Evolutionary conservation across 163 green algal genomes (phyloP), one percentile per base, ranked within the genome.

Genomic region (Botryococcus braunii): DNA sequence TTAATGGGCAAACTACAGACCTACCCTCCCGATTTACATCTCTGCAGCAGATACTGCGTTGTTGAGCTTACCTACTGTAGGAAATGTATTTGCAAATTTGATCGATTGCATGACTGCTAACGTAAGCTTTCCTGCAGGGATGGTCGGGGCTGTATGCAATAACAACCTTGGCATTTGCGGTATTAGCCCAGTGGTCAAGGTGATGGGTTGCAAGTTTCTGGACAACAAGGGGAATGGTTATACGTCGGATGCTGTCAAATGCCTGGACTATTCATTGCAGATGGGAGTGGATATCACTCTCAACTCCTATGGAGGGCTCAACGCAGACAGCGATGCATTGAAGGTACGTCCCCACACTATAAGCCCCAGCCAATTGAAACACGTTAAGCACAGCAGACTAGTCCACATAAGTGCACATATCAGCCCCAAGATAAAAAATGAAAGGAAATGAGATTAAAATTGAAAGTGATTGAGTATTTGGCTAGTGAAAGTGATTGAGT

Each of bases 171-270:
- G 79, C 27, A 50, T 87, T 0, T 38, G 68, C 4, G 81, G 81
- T 57, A 73, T 71, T 46, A 38, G 37, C 67, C 69, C 57, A 49
- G 64, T 65, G 35, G 73, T 79, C 72, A 74, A 63, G 13, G 31
- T 84, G 41, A 84, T 84, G 77, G 59, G 62, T n/a, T 73, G 72
- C 65, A 84, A 84, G 52, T 77, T 78, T 35, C 60, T 84, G 55
- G 74, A 79, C 39, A 29, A 32, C 27, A 47, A 52, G 4, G 76
- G 76, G 29, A 68, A 66, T 34, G 76, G 76, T 31, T 70, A 70
- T 47, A 69, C 68, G 25, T 73, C 57, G 6, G 36, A 74, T 49
- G 71, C 69, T 4, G 29, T 82, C 34, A 36, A 40, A 27, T 72
- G 57, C 69, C 41, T 82, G 48, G 56, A 76, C 25, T 78, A 78